Evolutionary conservation across 768 basidiomycete genomes (phyloP).

Genomic region (Krasilnikovozyma curviuscula): DNA sequence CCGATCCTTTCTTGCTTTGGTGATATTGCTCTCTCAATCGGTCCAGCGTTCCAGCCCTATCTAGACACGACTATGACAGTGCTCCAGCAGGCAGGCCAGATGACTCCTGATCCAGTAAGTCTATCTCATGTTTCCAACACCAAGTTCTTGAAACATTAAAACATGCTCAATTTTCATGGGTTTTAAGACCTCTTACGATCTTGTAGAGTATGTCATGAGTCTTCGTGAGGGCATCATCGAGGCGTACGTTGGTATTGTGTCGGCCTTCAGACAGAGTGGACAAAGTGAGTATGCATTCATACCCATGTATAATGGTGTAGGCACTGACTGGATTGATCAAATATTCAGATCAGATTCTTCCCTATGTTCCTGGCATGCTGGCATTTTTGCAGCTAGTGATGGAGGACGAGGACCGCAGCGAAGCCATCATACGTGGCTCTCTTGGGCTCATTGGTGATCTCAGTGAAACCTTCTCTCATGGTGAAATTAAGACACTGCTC

Average conservation of each 20-base stretch:
- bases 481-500: constrained; percentile 60
- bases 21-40: constrained; percentile 85
- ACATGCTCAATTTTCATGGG: neutral
- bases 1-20: constrained; percentile 90
- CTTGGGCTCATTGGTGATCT: constrained; percentile 85
- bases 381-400: constrained; percentile 57
- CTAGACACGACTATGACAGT: constrained; percentile 79
- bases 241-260: constrained; percentile 86
- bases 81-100: constrained; percentile 67
- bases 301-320: neutral
- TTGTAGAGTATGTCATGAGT: constrained; percentile 74
- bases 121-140: neutral
- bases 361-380: constrained; percentile 53
- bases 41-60: constrained; percentile 67
- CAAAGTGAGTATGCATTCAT: constrained; percentile 37
- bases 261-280: constrained; percentile 65
- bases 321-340: neutral
- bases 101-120: constrained; percentile 70
- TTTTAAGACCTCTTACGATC: constrained; percentile 26
- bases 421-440: constrained; percentile 49
- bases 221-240: constrained; percentile 90
- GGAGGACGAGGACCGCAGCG: constrained; percentile 63
- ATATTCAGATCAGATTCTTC: constrained; percentile 40
- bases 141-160: too few relatives aligned
- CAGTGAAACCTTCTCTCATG: constrained; percentile 64